Percentiles rank a stretch among this genome's conserved stretches.
These are phyloP conservation scores for Calonectria pseudoturangicola DNA, from an alignment of 2,329 filamentous ascomycete species.

Conservation along the genomic window DNA sequence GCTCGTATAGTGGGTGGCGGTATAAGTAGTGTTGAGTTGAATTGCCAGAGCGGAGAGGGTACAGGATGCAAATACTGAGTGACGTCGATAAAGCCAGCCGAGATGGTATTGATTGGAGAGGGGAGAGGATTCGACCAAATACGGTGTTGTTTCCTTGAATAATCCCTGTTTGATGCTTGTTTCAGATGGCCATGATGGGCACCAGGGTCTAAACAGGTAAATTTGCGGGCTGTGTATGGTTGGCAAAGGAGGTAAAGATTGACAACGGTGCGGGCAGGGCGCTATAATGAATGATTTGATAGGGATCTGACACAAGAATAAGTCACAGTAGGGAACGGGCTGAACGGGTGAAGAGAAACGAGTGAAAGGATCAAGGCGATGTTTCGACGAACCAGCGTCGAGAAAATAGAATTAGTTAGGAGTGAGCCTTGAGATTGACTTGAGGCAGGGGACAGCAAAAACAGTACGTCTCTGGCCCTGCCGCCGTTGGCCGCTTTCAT, in stretches of 20 bases:
- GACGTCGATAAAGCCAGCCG: constrained; percentile 21
- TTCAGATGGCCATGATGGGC: constrained; percentile 24
- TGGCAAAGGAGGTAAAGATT: constrained; percentile 29
- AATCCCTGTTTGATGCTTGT: constrained; percentile 33
- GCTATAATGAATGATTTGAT: neutral
- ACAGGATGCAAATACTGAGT: constrained; percentile 14
- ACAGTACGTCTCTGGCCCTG: neutral
- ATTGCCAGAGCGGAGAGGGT: constrained; percentile 4
- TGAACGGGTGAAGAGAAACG: neutral
- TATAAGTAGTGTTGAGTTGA: neutral
- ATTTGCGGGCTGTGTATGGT: neutral
- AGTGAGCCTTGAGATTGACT: neutral
- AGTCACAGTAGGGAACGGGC: neutral
- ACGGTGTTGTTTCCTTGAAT: constrained; percentile 34
- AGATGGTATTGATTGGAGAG: constrained; percentile 20
- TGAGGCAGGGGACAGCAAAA: neutral
- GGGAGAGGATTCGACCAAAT: constrained; percentile 7
- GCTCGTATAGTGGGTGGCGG: neutral
- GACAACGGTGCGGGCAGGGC: neutral
- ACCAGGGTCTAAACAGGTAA: constrained; percentile 21
- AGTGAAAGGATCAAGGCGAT: constrained; percentile 3
- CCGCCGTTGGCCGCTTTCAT: neutral
- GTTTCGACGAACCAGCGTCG: constrained; percentile 23
- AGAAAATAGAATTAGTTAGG: constrained; percentile 1
- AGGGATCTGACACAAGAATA: neutral